These are phyloP conservation scores for Talaromyces islandicus DNA, from an alignment of 2,329 filamentous ascomycete genomes.

Conservation along the genomic window DNA sequence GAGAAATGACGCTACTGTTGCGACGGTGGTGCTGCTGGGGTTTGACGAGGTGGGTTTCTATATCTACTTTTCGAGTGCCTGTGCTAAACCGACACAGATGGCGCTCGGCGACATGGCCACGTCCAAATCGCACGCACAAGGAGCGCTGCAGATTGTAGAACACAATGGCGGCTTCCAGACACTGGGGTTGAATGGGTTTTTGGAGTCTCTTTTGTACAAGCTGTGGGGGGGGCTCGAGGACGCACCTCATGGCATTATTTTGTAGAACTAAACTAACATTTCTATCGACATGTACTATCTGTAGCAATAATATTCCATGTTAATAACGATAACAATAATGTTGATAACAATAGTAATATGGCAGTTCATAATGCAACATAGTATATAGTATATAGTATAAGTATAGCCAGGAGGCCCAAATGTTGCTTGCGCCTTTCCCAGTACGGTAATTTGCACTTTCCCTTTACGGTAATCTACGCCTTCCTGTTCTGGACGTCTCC, in stretches of 20 bases:
- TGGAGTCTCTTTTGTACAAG: background rate
- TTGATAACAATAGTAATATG: too few relatives aligned
- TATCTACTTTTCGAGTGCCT: too few relatives aligned
- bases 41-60: constrained; percentile 1
- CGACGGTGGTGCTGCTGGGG: constrained; percentile 1
- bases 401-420: background rate
- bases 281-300: too few relatives aligned
- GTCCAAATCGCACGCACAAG: background rate
- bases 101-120: background rate
- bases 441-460: background rate
- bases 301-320: too few relatives aligned
- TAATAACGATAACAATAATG: background rate
- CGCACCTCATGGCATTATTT: background rate
- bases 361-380: too few relatives aligned
- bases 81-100: background rate
- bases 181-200: background rate
- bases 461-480: background rate
- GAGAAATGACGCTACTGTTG: background rate
- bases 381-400: too few relatives aligned
- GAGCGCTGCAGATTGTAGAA: background rate
- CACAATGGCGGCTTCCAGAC: constrained; percentile 4
- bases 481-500: background rate
- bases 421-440: background rate
- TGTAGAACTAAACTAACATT: background rate
- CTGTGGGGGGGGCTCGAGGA: background rate